Evolutionary conservation across 495 filamentous ascomycete species (phyloP), one percentile per base, ranked within the genome.

Genomic region (Penicillium ochrochloron): DNA sequence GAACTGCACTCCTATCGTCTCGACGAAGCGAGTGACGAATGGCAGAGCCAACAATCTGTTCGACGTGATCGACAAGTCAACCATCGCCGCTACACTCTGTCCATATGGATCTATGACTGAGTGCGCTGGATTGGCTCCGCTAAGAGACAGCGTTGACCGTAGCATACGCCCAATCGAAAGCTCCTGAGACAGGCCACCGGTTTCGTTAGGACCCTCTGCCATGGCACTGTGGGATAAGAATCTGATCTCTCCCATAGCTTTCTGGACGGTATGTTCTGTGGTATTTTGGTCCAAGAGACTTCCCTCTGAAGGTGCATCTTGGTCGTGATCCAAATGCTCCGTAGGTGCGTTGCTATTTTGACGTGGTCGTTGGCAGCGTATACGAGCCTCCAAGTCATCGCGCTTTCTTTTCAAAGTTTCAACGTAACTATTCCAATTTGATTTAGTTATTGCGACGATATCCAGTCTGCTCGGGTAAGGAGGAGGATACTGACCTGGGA

Each of bases 171-270:
- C 65, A 55, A 71, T 73, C 1, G 64, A 58, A 9, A 75, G 64
- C 27, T 69, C 68, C 27, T 69, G 63, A 0, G 70, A 66, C 19
- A 68, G 64, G 5, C 62, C 65, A n/a, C 60, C 62, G 6, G 31
- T 59, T 25, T 64, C 70, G 55, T 73, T 68, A 9, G 67, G 67
- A 2, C 70, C 70, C 53, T 75, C 72, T 23, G 72, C 72, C 72
- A 75, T 75, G 0, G 72, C 72, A 68, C 63, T 75, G 33, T 68
- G 68, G 2, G 72, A 75, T 44, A 75, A 54, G 19, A 73, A 70
- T 8, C 72, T 68, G 50, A 75, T 72, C 50, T 75, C 70, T 0
- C 72, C 68, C 72, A 75, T 71, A 0, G 72, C 72, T 46, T 62
- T 62, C 39, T 73, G 66, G 21, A 75, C 62, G 5, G 69, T 65